These are phyloP conservation scores for Claviceps quebecensis DNA, from an alignment of 2,329 filamentous ascomycete genomes.

Conservation along the genomic window DNA sequence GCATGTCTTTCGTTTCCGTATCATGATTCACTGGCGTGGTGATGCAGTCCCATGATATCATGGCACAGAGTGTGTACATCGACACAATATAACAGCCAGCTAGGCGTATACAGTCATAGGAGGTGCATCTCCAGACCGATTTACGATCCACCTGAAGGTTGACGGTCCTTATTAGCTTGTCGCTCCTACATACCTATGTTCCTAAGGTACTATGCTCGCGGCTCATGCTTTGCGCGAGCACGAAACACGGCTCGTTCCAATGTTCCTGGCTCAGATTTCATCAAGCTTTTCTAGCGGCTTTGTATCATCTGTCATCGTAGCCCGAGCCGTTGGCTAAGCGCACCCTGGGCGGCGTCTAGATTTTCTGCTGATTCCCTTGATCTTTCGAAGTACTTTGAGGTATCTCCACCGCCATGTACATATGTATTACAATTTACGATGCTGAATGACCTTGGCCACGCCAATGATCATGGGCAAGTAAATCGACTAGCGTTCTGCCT, in stretches of 20 bases:
- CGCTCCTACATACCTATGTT: too few relatives aligned
- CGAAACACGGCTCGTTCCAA: neutral
- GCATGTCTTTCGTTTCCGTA: neutral
- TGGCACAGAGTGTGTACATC: constrained; percentile 9
- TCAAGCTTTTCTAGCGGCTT: neutral
- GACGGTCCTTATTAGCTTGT: too few relatives aligned
- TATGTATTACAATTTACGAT: neutral
- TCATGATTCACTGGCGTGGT: neutral
- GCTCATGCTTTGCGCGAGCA: neutral
- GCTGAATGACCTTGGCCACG: neutral
- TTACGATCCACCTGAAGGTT: neutral
- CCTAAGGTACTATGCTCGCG: neutral
- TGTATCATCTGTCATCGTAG: neutral
- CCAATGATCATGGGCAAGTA: neutral
- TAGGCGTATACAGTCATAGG: neutral
- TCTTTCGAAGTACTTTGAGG: neutral
- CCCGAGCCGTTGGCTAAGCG: neutral
- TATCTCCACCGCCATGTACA: neutral
- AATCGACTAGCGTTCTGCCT: neutral
- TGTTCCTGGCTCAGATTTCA: neutral
- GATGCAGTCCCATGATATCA: constrained; percentile 18
- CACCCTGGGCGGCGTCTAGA: neutral
- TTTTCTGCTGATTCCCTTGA: neutral
- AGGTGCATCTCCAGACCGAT: too few relatives aligned
- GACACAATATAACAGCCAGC: neutral